Percentiles rank a stretch among this genome's conserved stretches.
Conservation (phyloP, 257 asterid species). For the Solanum appendiculatum region DNA sequence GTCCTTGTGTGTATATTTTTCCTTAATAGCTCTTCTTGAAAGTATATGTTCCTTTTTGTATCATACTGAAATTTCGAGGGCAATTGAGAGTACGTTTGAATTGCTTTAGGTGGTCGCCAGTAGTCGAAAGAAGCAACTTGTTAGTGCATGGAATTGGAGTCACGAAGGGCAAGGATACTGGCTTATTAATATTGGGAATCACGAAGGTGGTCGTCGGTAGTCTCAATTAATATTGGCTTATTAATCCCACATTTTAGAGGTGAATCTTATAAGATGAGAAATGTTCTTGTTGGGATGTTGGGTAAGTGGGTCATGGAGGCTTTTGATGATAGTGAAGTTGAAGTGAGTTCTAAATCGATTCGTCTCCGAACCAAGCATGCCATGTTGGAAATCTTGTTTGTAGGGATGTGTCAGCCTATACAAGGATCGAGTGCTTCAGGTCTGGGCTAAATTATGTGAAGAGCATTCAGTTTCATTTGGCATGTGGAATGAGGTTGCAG, state of each 20-base stretch:
- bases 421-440: constrained; percentile 92
- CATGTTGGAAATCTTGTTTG: constrained; percentile 89
- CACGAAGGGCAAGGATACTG: constrained; percentile 65
- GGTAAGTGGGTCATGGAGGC: constrained; percentile 81
- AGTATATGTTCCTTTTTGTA: neutral
- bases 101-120: constrained; percentile 47
- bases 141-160: constrained; percentile 70
- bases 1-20: neutral
- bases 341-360: constrained; percentile 61
- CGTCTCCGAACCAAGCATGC: constrained; percentile 85
- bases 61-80: neutral
- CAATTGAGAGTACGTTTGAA: neutral
- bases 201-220: no score
- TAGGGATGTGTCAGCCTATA: constrained; percentile 80
- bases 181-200: no score
- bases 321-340: constrained; percentile 72
- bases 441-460: constrained; percentile 91
- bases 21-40: neutral
- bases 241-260: constrained; percentile 92
- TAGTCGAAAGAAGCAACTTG: constrained; percentile 52
- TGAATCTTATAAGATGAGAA: constrained; percentile 87
- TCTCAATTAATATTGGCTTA: constrained; percentile 76
- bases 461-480: constrained; percentile 84
- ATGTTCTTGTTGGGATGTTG: constrained; percentile 79
- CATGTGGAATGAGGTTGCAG: constrained; percentile 90